Base-by-base conservation (phyloP, 257 asterid species). In the Primulina huaijiensis region DNA sequence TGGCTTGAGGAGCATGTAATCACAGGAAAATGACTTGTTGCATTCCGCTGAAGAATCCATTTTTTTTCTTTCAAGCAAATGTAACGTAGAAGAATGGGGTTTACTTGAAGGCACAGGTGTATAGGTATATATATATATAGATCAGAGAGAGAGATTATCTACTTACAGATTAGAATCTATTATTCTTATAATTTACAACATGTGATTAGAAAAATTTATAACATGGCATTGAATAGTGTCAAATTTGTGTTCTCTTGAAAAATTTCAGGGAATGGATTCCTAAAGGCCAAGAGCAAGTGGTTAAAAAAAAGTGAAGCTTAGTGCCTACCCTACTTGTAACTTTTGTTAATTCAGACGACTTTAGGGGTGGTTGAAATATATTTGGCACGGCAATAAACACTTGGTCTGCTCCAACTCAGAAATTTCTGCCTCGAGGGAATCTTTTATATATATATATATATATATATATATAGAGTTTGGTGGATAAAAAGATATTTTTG, bases 1-100 rank as follows among this genome's bases (percentile, higher is more conserved):
- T 2, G 81, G 72, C 23, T 78, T 80, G 23, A 83, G 74, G 8
- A 83, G 76, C 85, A 83, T 78, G 68, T 83, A 83, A 68, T 73
- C 52, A 40, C 77, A 70, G 33, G 75, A 67, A 60, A 83, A 83
- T 1, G 85, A 75, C 75, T 80, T 83, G 72, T 78, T 38, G 73
- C 88, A 83, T 1, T 64, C 6, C 7, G 27, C 7, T 6, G 69
- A 14, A 4, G 65, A 61, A 62, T 50, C 77, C 81, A 74, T 78
- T 0, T 1, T 35, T 38, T 43, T 53, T 29, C 5, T 62, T 31
- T 33, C 33, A 11, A 40, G 52, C 17, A 40, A 40, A 16, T 40
- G 52, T 10, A 3, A 40, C 11, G 52, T 40, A 46, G 67, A 62
- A 60, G 16, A 5, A 60, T 12, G 25, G 8, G 64, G 16, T 17